phyloP scores from a whole-genome alignment of 129 eudicot species.

The Artemisia tridentata region DNA sequence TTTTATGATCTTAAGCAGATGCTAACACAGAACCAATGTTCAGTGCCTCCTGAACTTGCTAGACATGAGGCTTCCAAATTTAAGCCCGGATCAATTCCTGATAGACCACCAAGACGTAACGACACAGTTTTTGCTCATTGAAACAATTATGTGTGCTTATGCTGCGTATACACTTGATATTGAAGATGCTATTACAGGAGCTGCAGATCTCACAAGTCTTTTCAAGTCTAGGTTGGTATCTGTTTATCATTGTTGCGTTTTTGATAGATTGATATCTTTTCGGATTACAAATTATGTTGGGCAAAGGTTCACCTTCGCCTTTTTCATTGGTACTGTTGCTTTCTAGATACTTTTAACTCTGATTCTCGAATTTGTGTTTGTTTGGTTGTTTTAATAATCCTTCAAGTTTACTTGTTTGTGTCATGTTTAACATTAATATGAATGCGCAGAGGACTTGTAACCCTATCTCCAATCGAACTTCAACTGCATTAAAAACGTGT shows the following conservation, averaged over 20 bases:
- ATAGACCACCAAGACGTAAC: conserved; percentile 57
- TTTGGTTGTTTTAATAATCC: too few species aligned
- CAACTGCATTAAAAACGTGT: too few species aligned
- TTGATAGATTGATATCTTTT: not conserved
- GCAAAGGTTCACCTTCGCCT: too few species aligned
- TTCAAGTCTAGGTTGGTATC: conserved; percentile 24
- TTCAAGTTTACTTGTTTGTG: too few species aligned
- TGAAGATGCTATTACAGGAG: conserved; percentile 19
- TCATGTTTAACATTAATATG: too few species aligned
- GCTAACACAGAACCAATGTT: conserved; percentile 55
- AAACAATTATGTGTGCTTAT: conserved; percentile 4
- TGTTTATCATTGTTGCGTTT: not conserved
- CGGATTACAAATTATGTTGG: too few species aligned
- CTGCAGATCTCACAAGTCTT: not conserved
- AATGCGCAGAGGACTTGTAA: too few species aligned
- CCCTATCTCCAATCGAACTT: too few species aligned
- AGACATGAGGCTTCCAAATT: conserved; percentile 64
- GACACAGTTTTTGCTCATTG: conserved; percentile 54
- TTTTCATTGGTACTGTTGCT: not conserved
- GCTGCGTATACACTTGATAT: conserved; percentile 13
- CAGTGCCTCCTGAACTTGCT: conserved; percentile 60
- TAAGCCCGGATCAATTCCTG: conserved; percentile 60
- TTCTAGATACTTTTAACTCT: not conserved
- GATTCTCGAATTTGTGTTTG: too few species aligned
- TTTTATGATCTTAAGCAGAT: conserved; percentile 66